Evolutionary conservation across 441 rosid genomes (phyloP), one percentile per base, ranked within the genome.

Genomic region (Adansonia gregorii): DNA sequence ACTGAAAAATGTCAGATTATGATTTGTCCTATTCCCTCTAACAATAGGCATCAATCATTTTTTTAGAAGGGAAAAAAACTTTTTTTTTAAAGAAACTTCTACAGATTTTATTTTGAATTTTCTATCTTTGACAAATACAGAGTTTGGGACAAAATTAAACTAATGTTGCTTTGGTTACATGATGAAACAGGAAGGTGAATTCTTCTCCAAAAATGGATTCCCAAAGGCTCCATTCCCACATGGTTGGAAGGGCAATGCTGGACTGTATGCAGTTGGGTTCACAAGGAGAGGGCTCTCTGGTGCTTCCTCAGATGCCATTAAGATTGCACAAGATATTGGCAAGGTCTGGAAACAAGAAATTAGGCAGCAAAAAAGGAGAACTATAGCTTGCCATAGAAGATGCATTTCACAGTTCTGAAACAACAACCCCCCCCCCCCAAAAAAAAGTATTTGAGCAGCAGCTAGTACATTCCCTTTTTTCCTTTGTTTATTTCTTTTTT

Each of bases 191-290:
- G 98, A 94, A 76, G 82, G 82, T 78, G 97, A 93, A 77, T 87
- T 93, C 73, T 95, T 95, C 83, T 85, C 92, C 27, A 83, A 92
- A 78, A 87, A 91, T 65, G 98, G 98, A 31, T 84, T 87, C 78
- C 97, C 97, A 4, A 93, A 88, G 41, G 74, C 97, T 19, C 83
- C 91, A 17, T 83, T 84, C 77, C 94, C 95, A 15, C 82, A 83
- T 72, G 94, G 88, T 0, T 93, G 98, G 98, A 95, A 93, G 78
- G 98, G 97, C 61, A 89, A 85, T 11, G 77, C 86, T 2, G 98
- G 95, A 15, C 88, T 95, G 2, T 95, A 93, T 79, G 98, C 97
- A 55, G 97, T 91, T 74, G 98, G 98, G 86, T 95, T 95, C 82
- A 89, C 93, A 24, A 93, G 85, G 90, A 93, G 89, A 92, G 98